Conservation (phyloP, 139 green algal species). For the Ettlia oleoabundans region DNA sequence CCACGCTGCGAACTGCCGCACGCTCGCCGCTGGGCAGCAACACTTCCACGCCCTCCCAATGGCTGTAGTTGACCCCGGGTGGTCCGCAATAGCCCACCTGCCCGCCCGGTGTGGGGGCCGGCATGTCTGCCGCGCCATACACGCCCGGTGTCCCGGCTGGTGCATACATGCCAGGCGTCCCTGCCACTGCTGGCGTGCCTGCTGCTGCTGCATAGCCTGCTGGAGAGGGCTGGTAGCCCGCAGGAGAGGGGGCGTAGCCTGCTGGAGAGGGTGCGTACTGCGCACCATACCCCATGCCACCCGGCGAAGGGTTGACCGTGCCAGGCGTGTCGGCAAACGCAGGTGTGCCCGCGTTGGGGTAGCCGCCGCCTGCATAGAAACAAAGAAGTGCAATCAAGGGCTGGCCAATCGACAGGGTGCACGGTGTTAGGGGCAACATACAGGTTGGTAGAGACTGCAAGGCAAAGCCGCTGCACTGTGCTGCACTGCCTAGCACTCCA, state of each 20-base stretch:
- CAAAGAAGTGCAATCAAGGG: neutral
- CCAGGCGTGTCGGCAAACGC: slow-evolving; percentile 28
- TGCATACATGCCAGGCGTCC: slow-evolving; percentile 27
- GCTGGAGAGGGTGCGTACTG: neutral
- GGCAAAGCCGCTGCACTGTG: too few species aligned
- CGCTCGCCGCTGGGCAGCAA: slow-evolving; percentile 23
- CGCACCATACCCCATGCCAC: slow-evolving; percentile 11
- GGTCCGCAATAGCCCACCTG: too few species aligned
- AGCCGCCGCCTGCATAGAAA: neutral
- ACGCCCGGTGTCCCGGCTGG: slow-evolving; percentile 5
- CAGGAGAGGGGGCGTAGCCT: slow-evolving; percentile 7
- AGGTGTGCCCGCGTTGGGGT: slow-evolving; percentile 35
- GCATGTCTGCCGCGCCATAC: slow-evolving; percentile 8
- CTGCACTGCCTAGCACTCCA: too few species aligned
- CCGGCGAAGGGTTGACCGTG: slow-evolving; percentile 31
- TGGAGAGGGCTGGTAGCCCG: neutral
- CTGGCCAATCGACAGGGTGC: neutral
- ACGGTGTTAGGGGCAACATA: neutral
- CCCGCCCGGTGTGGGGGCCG: slow-evolving; percentile 18
- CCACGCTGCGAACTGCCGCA: slow-evolving; percentile 27
- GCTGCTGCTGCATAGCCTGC: neutral
- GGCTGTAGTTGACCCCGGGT: neutral
- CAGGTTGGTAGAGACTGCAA: too few species aligned
- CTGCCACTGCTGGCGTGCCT: neutral
- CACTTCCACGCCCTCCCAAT: slow-evolving; percentile 44